These are phyloP conservation scores for Annulohypoxylon moriforme DNA, from an alignment of 495 filamentous ascomycete genomes.

Conservation along the genomic window DNA sequence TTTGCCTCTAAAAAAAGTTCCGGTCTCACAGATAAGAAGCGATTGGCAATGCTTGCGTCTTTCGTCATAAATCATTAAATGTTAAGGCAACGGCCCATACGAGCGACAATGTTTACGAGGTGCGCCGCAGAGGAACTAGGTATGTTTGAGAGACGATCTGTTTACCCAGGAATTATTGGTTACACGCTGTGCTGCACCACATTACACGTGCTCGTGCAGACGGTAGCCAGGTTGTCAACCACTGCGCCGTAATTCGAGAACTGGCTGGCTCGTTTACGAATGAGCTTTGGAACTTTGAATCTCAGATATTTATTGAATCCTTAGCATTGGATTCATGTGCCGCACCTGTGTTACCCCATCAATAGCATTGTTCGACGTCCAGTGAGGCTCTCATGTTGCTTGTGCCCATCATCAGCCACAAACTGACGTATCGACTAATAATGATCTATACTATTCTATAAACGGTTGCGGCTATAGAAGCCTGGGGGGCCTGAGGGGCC, in stretches of 20 bases:
- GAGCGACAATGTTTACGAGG: constrained; percentile 41
- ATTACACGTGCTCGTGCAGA: constrained; percentile 33
- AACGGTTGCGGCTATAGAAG: constrained; percentile 12
- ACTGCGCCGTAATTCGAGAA: constrained; percentile 15
- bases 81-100: constrained; percentile 35
- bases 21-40: constrained; percentile 33
- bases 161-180: constrained; percentile 31
- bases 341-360: constrained; percentile 30
- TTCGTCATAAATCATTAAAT: constrained; percentile 33
- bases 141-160: constrained; percentile 14
- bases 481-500: background rate
- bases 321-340: constrained; percentile 20
- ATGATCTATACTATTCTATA: constrained; percentile 13
- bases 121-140: constrained; percentile 15
- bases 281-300: background rate
- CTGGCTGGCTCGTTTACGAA: constrained; percentile 32
- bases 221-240: constrained; percentile 19
- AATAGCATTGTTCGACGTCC: constrained; percentile 13
- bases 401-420: constrained; percentile 34
- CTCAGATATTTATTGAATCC: constrained; percentile 23
- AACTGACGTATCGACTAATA: constrained; percentile 26
- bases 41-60: constrained; percentile 33
- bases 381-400: constrained; percentile 34
- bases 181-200: constrained; percentile 45
- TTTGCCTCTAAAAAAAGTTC: constrained; percentile 28